Percentiles rank a stretch among this genome's conserved stretches.
These are phyloP conservation scores for Punctularia strigosozonata DNA, from an alignment of 768 basidiomycete genomes.

Conservation along the genomic window DNA sequence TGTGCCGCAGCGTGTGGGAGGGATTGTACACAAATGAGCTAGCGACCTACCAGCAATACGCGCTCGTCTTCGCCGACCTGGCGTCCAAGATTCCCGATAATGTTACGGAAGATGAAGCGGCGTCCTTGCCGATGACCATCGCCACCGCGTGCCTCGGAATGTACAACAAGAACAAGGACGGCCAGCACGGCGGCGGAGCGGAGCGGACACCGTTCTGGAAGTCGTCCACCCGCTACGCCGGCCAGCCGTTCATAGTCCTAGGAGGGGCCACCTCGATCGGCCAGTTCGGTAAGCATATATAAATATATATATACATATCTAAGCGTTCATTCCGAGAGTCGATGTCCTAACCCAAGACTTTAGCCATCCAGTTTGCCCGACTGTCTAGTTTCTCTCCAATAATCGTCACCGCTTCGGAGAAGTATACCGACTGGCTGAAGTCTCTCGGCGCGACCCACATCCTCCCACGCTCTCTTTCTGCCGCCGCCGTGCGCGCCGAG, in stretches of 20 bases:
- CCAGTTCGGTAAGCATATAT: constrained; percentile 12
- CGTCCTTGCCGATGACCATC: constrained; percentile 18
- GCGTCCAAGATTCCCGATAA: constrained; percentile 12
- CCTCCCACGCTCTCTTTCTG: constrained; percentile 8
- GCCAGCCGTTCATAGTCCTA: constrained; percentile 13
- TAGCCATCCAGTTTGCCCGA: constrained; percentile 16
- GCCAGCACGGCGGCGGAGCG: background rate
- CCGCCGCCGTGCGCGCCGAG: constrained; percentile 2
- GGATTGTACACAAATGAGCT: background rate
- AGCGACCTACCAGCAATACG: constrained; percentile 5
- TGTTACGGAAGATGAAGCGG: constrained; percentile 17
- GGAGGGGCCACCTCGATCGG: constrained; percentile 17
- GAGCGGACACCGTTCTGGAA: constrained; percentile 11
- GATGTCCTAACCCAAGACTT: constrained; percentile 3
- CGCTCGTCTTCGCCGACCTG: background rate
- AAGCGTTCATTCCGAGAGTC: no score
- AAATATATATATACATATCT: constrained; percentile 3
- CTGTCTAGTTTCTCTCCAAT: constrained; percentile 21
- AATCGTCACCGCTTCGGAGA: constrained; percentile 16
- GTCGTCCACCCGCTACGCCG: constrained; percentile 11
- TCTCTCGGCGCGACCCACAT: constrained; percentile 20
- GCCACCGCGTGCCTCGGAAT: constrained; percentile 19
- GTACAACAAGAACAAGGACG: constrained; percentile 9
- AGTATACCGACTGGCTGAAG: constrained; percentile 12
- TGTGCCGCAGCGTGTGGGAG: background rate